These are phyloP conservation scores for Rhodamnia argentea DNA, from an alignment of 345 rosid species.

Conservation along the genomic window DNA sequence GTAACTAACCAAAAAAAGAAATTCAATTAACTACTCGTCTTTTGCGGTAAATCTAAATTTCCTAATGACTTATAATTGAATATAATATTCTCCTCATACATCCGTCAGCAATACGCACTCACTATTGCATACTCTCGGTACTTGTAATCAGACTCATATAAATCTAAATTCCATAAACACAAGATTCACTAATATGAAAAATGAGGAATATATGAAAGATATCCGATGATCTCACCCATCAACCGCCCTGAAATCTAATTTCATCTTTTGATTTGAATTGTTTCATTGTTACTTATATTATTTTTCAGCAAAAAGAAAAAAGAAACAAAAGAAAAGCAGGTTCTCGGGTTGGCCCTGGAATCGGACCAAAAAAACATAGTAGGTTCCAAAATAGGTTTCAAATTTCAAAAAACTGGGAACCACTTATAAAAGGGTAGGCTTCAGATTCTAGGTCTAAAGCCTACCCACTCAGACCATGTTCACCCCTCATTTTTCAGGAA, in stretches of 20 bases:
- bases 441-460: too few relatives aligned
- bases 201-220: not conserved
- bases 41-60: not conserved
- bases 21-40: not conserved
- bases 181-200: not conserved
- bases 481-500: not conserved
- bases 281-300: too few relatives aligned
- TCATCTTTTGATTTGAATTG: too few relatives aligned
- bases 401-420: too few relatives aligned
- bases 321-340: too few relatives aligned
- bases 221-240: not conserved
- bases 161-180: not conserved
- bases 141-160: not conserved
- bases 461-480: too few relatives aligned
- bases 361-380: too few relatives aligned
- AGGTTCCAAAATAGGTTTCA: too few relatives aligned
- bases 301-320: too few relatives aligned
- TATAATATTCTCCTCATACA: not conserved
- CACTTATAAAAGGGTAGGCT: too few relatives aligned
- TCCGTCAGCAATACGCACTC: not conserved
- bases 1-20: not conserved
- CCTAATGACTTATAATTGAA: not conserved
- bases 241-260: not conserved
- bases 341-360: too few relatives aligned
- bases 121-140: not conserved